Percentiles rank a stretch among this genome's conserved stretches.
These are phyloP conservation scores for Aspergillus ellipticus DNA, from an alignment of 495 filamentous ascomycete species.

Conservation along the genomic window DNA sequence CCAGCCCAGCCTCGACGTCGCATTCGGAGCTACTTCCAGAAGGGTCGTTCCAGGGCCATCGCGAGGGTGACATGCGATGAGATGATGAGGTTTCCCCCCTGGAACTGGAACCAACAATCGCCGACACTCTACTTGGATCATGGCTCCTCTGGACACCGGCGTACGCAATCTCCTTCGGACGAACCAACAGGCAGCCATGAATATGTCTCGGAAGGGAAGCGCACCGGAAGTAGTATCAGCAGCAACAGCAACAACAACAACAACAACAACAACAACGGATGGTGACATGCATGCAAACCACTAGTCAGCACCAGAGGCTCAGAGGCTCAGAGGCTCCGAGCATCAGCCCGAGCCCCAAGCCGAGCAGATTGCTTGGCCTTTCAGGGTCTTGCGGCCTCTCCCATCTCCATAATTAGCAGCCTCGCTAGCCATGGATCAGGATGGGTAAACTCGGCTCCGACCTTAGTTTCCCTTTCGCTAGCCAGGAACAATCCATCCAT, in stretches of 20 bases:
- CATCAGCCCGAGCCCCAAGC: background rate
- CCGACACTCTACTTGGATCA: no score
- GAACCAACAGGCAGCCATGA: no score
- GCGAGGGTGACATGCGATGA: background rate
- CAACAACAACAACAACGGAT: background rate
- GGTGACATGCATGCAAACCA: background rate
- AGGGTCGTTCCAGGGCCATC: background rate
- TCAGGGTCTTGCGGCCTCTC: background rate
- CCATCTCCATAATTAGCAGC: background rate
- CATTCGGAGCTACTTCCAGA: background rate
- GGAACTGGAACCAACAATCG: no score
- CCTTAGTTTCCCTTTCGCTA: background rate
- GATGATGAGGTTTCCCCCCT: no score
- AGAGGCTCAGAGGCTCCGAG: no score
- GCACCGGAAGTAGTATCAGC: no score
- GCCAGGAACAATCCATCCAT: background rate
- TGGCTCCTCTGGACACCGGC: no score
- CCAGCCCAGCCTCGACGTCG: background rate
- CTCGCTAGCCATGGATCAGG: conserved; percentile 1
- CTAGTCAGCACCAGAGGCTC: no score
- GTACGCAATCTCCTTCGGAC: no score
- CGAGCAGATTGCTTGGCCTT: background rate
- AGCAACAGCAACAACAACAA: no score
- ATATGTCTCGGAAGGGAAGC: no score
- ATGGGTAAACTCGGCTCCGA: background rate